These are phyloP conservation scores for Aspergillus carbonarius DNA, from an alignment of 2,329 filamentous ascomycete genomes.

Conservation along the genomic window DNA sequence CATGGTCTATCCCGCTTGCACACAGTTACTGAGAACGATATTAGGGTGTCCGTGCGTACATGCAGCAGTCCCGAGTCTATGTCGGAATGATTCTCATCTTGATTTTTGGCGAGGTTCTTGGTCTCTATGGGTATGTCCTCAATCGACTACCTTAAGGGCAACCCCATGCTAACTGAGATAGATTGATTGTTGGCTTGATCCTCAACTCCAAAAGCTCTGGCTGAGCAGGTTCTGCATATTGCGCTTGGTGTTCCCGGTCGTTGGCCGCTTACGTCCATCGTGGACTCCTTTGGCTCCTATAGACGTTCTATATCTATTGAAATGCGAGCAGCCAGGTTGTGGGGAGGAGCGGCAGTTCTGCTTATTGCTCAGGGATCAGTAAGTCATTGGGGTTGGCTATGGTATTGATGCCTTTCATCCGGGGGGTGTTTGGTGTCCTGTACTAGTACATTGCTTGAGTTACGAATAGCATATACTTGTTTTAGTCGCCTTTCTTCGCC, in stretches of 20 bases:
- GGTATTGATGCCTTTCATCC: constrained; percentile 1
- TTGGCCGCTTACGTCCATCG: constrained; percentile 7
- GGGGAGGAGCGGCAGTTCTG: background rate
- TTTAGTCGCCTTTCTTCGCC: too few species aligned
- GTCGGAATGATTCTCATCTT: constrained; percentile 98
- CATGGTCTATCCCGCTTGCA: background rate
- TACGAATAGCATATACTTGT: constrained; percentile 12
- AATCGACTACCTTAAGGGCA: background rate
- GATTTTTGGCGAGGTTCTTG: constrained; percentile 97
- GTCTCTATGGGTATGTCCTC: constrained; percentile 82
- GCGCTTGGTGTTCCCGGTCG: constrained; percentile 5
- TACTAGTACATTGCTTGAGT: constrained; percentile 21
- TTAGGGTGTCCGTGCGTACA: constrained; percentile 82
- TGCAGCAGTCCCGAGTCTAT: constrained; percentile 93
- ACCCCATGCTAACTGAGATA: constrained; percentile 40
- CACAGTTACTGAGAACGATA: constrained; percentile 21
- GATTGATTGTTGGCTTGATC: constrained; percentile 88
- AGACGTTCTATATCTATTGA: constrained; percentile 6
- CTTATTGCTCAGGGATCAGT: background rate
- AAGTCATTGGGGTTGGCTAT: background rate
- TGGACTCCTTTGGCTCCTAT: constrained; percentile 8
- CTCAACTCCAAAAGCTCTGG: constrained; percentile 74
- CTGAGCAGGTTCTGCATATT: constrained; percentile 8
- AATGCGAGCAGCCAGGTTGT: background rate
- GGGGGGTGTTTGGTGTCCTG: constrained; percentile 11